These are phyloP conservation scores for Rhododendron vialii DNA, from an alignment of 148 eudicot species.

Conservation along the genomic window DNA sequence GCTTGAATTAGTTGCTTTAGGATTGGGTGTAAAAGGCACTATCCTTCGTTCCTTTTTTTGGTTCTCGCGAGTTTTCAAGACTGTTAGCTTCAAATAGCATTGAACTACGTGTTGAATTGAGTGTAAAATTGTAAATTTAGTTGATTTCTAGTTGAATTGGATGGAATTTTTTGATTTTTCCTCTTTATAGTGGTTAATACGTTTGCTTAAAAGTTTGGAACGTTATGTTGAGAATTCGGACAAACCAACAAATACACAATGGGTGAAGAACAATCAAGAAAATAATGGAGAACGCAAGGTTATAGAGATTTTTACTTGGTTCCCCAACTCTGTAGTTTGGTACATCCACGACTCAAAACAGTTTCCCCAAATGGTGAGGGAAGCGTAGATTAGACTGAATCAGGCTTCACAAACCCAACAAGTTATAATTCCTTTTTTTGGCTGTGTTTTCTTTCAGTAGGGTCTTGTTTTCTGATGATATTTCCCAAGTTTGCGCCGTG, in stretches of 20 bases:
- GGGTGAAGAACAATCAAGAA: too few species aligned
- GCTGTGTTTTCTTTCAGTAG: not conserved
- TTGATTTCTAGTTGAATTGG: constrained; percentile 1
- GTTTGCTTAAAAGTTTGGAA: not conserved
- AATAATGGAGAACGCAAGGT: too few species aligned
- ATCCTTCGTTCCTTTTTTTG: not conserved
- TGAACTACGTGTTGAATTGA: not conserved
- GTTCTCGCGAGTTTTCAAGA: not conserved
- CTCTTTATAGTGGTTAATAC: not conserved
- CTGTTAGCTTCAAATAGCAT: not conserved
- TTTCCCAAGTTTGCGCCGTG: not conserved
- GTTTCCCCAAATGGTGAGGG: too few species aligned
- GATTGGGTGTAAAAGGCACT: not conserved
- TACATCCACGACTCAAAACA: too few species aligned
- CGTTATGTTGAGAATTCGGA: too few species aligned
- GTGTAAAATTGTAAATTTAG: not conserved
- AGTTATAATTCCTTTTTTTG: too few species aligned
- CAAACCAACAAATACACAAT: too few species aligned
- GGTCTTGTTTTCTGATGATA: not conserved
- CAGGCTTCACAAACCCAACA: too few species aligned
- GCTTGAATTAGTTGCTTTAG: not conserved
- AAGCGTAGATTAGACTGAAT: too few species aligned
- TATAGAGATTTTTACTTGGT: too few species aligned
- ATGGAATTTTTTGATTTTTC: not conserved
- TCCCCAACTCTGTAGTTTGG: too few species aligned